Evolutionary conservation across 2,329 filamentous ascomycete genomes (phyloP), one percentile per base, ranked within the genome.

Genomic region (Lecanoromycetidae sp.): DNA sequence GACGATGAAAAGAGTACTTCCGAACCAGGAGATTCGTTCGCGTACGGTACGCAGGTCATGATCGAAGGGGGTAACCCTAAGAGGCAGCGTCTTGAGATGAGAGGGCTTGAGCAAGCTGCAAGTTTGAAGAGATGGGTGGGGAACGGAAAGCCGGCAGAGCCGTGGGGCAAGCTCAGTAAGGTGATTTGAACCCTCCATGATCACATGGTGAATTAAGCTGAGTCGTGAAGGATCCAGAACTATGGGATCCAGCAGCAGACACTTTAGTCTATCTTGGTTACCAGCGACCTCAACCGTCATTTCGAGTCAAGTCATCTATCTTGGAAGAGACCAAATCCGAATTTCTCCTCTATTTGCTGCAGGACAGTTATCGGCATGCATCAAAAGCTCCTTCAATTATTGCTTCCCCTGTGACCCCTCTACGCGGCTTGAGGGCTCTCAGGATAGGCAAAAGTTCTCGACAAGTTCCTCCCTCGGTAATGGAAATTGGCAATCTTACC

Each of bases 121-220:
- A 49, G 46, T 27, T 15, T 49, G 12, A 49, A 49, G 33, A 41
- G 39, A 36, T 49, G 46, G 46, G 23, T 33, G 17, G 32, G 46
- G 8, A 32, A 44, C 15, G 46, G 46, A 7, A 44, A 32, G 13
- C 40, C 40, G 9, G 40, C 40, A 6, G 32, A 44, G n/a, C 29
- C 29, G 13, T 44, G 41, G 41, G 41, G 41, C 13, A 44, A 44
- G 32, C 41, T 44, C 8, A 34, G 22, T 23, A 44, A 49, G 34
- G 46, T 49, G 27, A 30, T 7, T 15, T 34, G 5, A 5, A 25
- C 10, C 5, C 10, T 1, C 15, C 25, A 20, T 19, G 23, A 15
- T 27, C n/a, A 32, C 12, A 37, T 13, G 4, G 10, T 29, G 4
- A 2, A 32, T 3, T 13, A 35, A 36, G 19, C 20, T 48, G 17